phyloP scores from a whole-genome alignment of 176 grass and related monocot genomes.

The Elaeis guineensis region DNA sequence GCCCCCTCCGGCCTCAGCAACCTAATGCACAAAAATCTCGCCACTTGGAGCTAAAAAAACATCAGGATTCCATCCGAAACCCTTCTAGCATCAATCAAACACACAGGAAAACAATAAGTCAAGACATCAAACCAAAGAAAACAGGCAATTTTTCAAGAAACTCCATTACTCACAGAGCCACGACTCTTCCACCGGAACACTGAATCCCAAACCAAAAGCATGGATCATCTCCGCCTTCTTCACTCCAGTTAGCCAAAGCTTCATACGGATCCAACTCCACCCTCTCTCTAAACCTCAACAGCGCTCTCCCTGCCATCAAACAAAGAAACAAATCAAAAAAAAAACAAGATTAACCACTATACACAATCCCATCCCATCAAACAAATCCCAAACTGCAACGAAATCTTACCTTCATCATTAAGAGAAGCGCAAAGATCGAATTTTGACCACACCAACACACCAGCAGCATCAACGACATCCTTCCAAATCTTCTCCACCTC shows the following conservation, averaged over 20 bases:
- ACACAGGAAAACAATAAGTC: neutral
- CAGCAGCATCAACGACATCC: too few relatives aligned
- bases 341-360: neutral
- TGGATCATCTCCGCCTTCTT: neutral
- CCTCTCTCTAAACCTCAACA: constrained; percentile 3
- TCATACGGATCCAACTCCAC: constrained; percentile 12
- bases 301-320: constrained; percentile 2
- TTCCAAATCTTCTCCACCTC: too few relatives aligned
- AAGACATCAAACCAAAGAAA: neutral
- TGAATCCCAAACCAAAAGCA: constrained; percentile 12
- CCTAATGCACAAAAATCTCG: too few relatives aligned
- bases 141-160: neutral
- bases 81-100: neutral
- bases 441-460: neutral
- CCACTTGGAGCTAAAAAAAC: too few relatives aligned
- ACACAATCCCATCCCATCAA: neutral
- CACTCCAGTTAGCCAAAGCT: constrained; percentile 8
- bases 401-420: neutral
- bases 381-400: neutral
- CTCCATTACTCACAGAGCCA: constrained; percentile 9
- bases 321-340: neutral
- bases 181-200: constrained; percentile 2
- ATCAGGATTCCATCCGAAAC: too few relatives aligned
- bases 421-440: neutral
- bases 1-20: too few relatives aligned